Conservation (phyloP, 2,329 filamentous ascomycete genomes). For the Botrytis galanthina region DNA sequence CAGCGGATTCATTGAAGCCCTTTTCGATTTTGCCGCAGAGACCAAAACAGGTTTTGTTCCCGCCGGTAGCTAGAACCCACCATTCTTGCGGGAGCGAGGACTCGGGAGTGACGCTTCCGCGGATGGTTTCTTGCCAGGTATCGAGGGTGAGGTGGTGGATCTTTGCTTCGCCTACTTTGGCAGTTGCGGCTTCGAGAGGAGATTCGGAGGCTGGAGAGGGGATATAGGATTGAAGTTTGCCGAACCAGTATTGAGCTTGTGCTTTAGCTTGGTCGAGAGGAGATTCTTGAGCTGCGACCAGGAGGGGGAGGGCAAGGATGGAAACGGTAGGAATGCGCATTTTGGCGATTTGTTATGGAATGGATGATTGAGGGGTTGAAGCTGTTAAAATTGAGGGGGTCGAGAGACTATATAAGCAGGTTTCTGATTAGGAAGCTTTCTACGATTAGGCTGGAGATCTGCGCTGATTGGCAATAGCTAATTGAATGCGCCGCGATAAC, state of each 20-base stretch:
- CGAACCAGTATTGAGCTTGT: slow-evolving; percentile 62
- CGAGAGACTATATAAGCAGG: background rate
- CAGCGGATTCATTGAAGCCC: slow-evolving; percentile 65
- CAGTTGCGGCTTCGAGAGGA: slow-evolving; percentile 46
- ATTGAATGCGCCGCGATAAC: slow-evolving; percentile 18
- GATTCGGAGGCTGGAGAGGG: slow-evolving; percentile 44
- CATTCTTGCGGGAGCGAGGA: slow-evolving; percentile 66
- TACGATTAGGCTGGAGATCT: slow-evolving; percentile 11
- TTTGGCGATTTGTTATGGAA: slow-evolving; percentile 7
- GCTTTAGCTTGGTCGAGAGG: slow-evolving; percentile 57
- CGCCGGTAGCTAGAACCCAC: slow-evolving; percentile 71
- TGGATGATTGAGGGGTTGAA: background rate
- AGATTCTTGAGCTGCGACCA: slow-evolving; percentile 53
- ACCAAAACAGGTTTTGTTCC: slow-evolving; percentile 73
- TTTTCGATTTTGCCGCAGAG: slow-evolving; percentile 62
- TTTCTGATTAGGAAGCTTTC: background rate
- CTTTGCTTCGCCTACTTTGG: slow-evolving; percentile 51
- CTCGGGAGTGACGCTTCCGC: slow-evolving; percentile 56
- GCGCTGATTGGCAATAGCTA: background rate
- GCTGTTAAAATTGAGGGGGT: background rate
- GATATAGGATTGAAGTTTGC: slow-evolving; percentile 56
- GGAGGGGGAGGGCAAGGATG: slow-evolving; percentile 54
- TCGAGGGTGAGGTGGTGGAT: slow-evolving; percentile 61
- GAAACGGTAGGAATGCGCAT: slow-evolving; percentile 59
- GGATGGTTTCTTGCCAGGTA: slow-evolving; percentile 70